Evolutionary conservation across 2,329 filamentous ascomycete species (phyloP), one percentile per base, ranked within the genome.

Genomic region (Colletotrichum liaoningense): DNA sequence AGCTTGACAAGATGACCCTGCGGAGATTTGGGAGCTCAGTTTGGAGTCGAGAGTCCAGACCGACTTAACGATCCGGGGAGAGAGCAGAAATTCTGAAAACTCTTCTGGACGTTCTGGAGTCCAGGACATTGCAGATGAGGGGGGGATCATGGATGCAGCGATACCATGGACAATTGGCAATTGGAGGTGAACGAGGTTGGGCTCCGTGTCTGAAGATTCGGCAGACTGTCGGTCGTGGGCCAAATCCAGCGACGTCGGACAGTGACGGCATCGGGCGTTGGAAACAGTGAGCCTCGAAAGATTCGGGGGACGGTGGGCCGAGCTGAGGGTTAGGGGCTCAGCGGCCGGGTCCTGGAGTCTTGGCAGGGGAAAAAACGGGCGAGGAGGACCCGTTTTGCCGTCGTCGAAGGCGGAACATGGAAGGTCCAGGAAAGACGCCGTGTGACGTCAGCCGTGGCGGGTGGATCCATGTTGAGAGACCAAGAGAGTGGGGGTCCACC

Each of bases 331-430:
- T 71, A 73, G 56, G 71, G 60, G 66, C 69, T 69, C 58, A 56
- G 59, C 57, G 60, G 67, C 60, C 67, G 67, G 67, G 65, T 35
- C 24, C 26, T 22, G 67, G 22, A 60, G 46, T 55, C 71, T 73
- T 73, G 71, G 71, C 71, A 73, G 71, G 71, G 71, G 67, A 35
- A 66, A 56, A 65, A 58, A 73, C 55, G 67, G 70, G 60, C 6
- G 22, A 66, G 33, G 30, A 14, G 67, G 59, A 49, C 65, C 54
- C 30, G 59, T 70, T 69, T 69, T 65, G 59, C 70, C 35, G 70
- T 62, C 24, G 26, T 70, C 28, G 60, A 49, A 62, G 38, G 67
- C 60, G 56, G 67, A 62, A 70, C 46, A 49, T 57, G 60, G 55
- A 46, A 66, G 60, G 62, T 28, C 54, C 49, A 26, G 11, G 12